Conservation (phyloP, 495 filamentous ascomycete genomes). For the Jackrogersella minutella region DNA sequence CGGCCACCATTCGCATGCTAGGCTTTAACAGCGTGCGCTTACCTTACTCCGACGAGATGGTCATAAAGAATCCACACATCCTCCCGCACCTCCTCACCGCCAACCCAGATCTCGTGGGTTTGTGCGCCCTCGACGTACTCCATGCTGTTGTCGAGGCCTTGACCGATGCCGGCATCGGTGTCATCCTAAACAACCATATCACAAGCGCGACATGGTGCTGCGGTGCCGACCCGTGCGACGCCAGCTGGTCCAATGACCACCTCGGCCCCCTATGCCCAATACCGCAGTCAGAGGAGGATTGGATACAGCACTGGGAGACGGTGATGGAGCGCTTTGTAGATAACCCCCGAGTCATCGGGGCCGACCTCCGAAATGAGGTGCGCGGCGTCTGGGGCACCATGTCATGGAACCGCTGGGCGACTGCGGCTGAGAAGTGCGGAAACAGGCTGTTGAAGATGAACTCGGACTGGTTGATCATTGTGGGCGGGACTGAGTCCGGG, state of each 20-base stretch:
- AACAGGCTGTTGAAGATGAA: slow-evolving; percentile 63
- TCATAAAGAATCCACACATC: slow-evolving; percentile 60
- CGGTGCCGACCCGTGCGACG: slow-evolving; percentile 66
- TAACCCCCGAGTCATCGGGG: slow-evolving; percentile 64
- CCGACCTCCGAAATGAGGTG: slow-evolving; percentile 68
- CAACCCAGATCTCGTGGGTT: slow-evolving; percentile 62
- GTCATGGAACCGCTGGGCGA: slow-evolving; percentile 65
- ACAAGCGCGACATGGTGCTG: slow-evolving; percentile 69
- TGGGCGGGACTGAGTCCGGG: slow-evolving; percentile 66
- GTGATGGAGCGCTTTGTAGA: slow-evolving; percentile 60
- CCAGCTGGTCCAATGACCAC: slow-evolving; percentile 65
- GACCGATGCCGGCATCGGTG: slow-evolving; percentile 64
- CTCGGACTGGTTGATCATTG: slow-evolving; percentile 67
- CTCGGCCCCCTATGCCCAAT: slow-evolving; percentile 61
- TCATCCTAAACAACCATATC: slow-evolving; percentile 70
- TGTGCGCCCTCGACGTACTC: slow-evolving; percentile 63
- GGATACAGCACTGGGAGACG: slow-evolving; percentile 67
- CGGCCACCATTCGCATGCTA: slow-evolving; percentile 57
- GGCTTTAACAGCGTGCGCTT: slow-evolving; percentile 71
- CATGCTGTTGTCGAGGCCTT: slow-evolving; percentile 60
- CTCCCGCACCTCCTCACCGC: slow-evolving; percentile 55
- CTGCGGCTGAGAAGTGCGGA: slow-evolving; percentile 63
- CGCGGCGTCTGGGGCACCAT: slow-evolving; percentile 70
- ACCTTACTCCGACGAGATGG: slow-evolving; percentile 69
- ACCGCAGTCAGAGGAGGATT: slow-evolving; percentile 63